phyloP scores from a whole-genome alignment of 2,329 filamentous ascomycete genomes.

The Nemania serpens region DNA sequence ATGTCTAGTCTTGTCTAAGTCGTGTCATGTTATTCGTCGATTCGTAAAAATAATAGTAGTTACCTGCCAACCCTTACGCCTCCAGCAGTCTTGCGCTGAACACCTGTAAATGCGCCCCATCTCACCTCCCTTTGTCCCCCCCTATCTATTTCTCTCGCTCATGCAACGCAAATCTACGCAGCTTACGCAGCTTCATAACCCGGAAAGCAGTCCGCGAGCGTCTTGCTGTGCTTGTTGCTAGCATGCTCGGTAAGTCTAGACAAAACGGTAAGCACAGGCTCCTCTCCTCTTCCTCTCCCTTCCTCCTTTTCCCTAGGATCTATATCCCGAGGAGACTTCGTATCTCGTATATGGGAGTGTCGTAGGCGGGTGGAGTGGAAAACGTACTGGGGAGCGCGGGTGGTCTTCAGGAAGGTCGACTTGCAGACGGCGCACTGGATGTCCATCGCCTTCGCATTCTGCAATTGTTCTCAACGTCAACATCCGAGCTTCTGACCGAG shows the following conservation, averaged over 20 bases:
- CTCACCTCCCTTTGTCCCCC: not conserved
- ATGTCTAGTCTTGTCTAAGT: too few relatives aligned
- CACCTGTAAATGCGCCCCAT: slow-evolving; percentile 31
- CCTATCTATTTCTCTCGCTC: not conserved
- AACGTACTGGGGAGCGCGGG: slow-evolving; percentile 70
- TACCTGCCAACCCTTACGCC: slow-evolving; percentile 18
- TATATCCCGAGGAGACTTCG: too few relatives aligned
- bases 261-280: slow-evolving; percentile 5
- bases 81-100: slow-evolving; percentile 22
- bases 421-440: slow-evolving; percentile 80
- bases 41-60: slow-evolving; percentile 19
- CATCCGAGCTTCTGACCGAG: not conserved
- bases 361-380: not conserved
- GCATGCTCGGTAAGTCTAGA: slow-evolving; percentile 71
- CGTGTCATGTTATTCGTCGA: slow-evolving; percentile 26
- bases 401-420: slow-evolving; percentile 78
- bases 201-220: slow-evolving; percentile 73
- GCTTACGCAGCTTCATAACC: slow-evolving; percentile 39
- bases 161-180: too few relatives aligned
- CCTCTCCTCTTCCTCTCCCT: too few relatives aligned
- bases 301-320: too few relatives aligned
- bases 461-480: slow-evolving; percentile 1
- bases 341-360: too few relatives aligned
- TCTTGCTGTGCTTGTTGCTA: slow-evolving; percentile 76
- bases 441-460: slow-evolving; percentile 75